Conservation (phyloP, 116 monocot species). For the Phalaenopsis hybrid region DNA sequence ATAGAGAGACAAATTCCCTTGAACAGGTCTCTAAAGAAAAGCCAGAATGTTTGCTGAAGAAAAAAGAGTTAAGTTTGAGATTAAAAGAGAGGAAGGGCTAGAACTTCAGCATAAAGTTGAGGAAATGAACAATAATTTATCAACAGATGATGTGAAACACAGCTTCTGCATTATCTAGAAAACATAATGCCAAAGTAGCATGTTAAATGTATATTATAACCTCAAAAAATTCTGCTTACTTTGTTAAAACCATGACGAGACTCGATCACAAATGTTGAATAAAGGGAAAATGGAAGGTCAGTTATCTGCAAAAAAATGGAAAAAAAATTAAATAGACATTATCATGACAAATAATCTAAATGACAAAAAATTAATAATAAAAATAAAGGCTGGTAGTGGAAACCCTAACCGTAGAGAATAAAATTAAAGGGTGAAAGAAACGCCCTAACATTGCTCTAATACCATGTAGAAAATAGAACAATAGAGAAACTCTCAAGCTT, state of each 20-base stretch:
- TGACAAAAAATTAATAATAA: background rate
- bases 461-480: too few species aligned
- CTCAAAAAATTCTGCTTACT: slow-evolving; percentile 32
- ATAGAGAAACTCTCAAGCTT: too few species aligned
- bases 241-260: slow-evolving; percentile 97
- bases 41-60: slow-evolving; percentile 78
- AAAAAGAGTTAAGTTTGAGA: slow-evolving; percentile 6
- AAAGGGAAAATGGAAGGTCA: slow-evolving; percentile 91
- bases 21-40: slow-evolving; percentile 78
- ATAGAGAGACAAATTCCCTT: slow-evolving; percentile 70
- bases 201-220: background rate
- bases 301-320: slow-evolving; percentile 47
- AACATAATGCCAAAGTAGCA: slow-evolving; percentile 2
- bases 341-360: background rate
- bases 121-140: background rate
- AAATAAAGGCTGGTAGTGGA: too few species aligned
- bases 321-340: background rate
- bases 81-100: background rate
- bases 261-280: slow-evolving; percentile 93
- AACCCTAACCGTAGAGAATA: too few species aligned
- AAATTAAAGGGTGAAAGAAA: too few species aligned
- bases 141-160: background rate
- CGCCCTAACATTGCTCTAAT: too few species aligned
- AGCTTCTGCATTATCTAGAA: background rate
- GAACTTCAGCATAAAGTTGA: slow-evolving; percentile 4